phyloP scores from a whole-genome alignment of 169 alveolate species.

The Cryptosporidium ubiquitum region DNA sequence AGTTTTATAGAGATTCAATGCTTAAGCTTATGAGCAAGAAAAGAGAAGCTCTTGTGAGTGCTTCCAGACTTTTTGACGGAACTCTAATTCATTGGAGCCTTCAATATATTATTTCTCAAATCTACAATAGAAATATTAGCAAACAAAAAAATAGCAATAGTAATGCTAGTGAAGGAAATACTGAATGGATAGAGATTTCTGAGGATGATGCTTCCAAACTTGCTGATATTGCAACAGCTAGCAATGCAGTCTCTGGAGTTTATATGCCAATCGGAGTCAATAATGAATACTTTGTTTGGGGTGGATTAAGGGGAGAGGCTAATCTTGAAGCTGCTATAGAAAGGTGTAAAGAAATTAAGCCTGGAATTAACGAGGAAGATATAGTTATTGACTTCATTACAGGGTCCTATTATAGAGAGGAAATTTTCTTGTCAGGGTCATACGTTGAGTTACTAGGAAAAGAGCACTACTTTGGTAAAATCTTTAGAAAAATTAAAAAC shows the following conservation, averaged over 20 bases:
- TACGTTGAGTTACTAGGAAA: slow-evolving; percentile 52
- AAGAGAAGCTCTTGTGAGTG: slow-evolving; percentile 65
- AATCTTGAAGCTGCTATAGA: slow-evolving; percentile 64
- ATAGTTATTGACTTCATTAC: slow-evolving; percentile 64
- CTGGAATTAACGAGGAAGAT: slow-evolving; percentile 58
- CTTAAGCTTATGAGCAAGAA: neutral
- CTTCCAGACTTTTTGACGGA: slow-evolving; percentile 63
- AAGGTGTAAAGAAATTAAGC: slow-evolving; percentile 55
- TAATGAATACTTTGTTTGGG: slow-evolving; percentile 62
- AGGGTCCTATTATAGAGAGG: slow-evolving; percentile 66
- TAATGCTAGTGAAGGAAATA: neutral
- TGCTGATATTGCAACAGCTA: slow-evolving; percentile 60
- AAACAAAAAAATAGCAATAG: neutral
- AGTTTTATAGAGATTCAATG: slow-evolving; percentile 37
- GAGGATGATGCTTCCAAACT: slow-evolving; percentile 22
- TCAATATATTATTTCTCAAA: slow-evolving; percentile 30
- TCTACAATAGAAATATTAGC: neutral
- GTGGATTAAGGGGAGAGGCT: slow-evolving; percentile 68
- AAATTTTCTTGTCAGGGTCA: slow-evolving; percentile 45
- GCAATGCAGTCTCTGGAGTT: slow-evolving; percentile 70
- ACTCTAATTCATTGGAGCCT: slow-evolving; percentile 64
- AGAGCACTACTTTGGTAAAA: slow-evolving; percentile 47
- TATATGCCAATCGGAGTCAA: slow-evolving; percentile 49
- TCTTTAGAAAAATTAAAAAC: slow-evolving; percentile 43
- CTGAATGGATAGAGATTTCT: slow-evolving; percentile 20